Percentiles rank a stretch among this genome's conserved stretches.
These are phyloP conservation scores for Coemansia sp. DNA, from an alignment of 192 early-diverging fungal species.

Conservation along the genomic window DNA sequence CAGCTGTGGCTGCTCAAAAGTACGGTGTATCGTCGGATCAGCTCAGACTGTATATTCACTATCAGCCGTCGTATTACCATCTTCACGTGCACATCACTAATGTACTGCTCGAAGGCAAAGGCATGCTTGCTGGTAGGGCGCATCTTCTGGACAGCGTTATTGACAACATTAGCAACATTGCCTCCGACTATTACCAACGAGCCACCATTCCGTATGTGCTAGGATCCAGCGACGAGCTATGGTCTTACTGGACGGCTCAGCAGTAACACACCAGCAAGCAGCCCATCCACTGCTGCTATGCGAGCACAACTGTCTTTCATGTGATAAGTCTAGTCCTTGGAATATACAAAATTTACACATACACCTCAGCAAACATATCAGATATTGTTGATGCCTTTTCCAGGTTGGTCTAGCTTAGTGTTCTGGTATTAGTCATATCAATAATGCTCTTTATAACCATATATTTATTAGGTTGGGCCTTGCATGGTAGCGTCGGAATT, in stretches of 20 bases:
- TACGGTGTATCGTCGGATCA: constrained; percentile 59
- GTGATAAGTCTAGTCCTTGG: no score
- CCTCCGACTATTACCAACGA: constrained; percentile 65
- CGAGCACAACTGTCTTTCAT: no score
- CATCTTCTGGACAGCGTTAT: constrained; percentile 72
- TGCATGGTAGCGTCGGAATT: no score
- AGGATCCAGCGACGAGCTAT: constrained; percentile 55
- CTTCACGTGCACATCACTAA: constrained; percentile 80
- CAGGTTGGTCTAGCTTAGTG: no score
- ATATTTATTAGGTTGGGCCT: no score
- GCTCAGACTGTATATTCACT: constrained; percentile 74
- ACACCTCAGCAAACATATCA: no score
- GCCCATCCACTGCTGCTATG: no score
- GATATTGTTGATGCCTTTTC: no score
- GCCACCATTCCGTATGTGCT: constrained; percentile 63
- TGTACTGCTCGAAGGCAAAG: constrained; percentile 58
- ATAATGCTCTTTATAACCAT: no score
- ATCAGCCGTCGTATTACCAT: constrained; percentile 83
- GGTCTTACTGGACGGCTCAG: constrained; percentile 25
- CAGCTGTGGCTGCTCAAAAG: constrained; percentile 47
- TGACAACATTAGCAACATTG: constrained; percentile 65
- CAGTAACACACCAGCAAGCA: not conserved
- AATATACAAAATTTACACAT: no score
- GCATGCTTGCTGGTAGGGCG: constrained; percentile 65
- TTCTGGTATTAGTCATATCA: no score